Conservation (phyloP, 176 grass and related monocot species). For the Metroxylon sagu region DNA sequence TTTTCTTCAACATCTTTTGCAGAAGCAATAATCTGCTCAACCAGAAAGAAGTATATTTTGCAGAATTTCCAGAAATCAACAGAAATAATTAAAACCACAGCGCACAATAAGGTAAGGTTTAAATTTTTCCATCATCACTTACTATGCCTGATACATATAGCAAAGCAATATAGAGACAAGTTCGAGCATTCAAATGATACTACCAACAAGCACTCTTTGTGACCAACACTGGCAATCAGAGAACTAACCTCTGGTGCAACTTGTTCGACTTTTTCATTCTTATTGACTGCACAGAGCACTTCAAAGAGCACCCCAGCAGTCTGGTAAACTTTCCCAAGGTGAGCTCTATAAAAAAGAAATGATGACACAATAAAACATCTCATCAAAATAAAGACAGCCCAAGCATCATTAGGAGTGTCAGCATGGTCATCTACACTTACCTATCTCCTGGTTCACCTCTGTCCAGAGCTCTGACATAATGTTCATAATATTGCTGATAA, state of each 20-base stretch:
- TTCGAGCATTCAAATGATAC: too few relatives aligned
- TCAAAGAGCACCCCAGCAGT: constrained; percentile 83
- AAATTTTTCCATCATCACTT: too few relatives aligned
- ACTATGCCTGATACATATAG: too few relatives aligned
- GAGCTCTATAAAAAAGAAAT: constrained; percentile 31
- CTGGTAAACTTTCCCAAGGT: constrained; percentile 92
- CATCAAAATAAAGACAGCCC: too few relatives aligned
- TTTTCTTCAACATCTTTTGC: constrained; percentile 85
- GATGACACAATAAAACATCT: too few relatives aligned
- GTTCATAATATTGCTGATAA: constrained; percentile 91
- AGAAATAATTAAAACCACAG: neutral
- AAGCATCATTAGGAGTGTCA: too few relatives aligned
- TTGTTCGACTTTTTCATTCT: constrained; percentile 92
- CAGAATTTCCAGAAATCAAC: too few relatives aligned
- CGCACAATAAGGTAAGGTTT: too few relatives aligned
- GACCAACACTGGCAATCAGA: neutral
- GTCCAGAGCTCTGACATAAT: constrained; percentile 81
- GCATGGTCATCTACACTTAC: constrained; percentile 19
- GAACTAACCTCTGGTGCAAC: constrained; percentile 66
- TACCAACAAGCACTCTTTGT: too few relatives aligned
- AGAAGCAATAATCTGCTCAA: constrained; percentile 58
- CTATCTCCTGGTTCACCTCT: constrained; percentile 81
- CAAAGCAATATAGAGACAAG: too few relatives aligned
- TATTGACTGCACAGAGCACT: constrained; percentile 85
- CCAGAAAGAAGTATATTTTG: too few relatives aligned